Percentiles rank a stretch among this genome's conserved stretches.
phyloP scores from a whole-genome alignment of 164 flowering plant genomes.

The Berberis thunbergii region DNA sequence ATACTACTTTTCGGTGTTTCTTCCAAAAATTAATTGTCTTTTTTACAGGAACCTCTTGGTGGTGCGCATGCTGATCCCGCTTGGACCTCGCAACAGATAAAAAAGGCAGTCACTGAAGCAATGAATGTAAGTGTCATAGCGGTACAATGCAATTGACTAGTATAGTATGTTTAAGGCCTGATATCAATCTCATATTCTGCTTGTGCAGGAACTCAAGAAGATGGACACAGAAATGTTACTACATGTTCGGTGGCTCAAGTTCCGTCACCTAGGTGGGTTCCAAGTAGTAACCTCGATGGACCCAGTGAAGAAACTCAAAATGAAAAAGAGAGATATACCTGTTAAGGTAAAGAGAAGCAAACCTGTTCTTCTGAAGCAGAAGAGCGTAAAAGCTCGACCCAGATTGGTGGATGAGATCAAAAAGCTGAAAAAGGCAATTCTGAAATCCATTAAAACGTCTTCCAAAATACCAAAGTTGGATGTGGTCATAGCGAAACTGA shows the following conservation, averaged over 20 bases:
- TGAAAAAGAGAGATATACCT: constrained; percentile 59
- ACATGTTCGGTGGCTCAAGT: constrained; percentile 58
- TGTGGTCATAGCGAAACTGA: constrained; percentile 51
- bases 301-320: constrained; percentile 46
- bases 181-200: constrained; percentile 2
- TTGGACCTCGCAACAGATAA: constrained; percentile 91
- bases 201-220: constrained; percentile 57
- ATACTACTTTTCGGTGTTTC: background rate
- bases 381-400: constrained; percentile 19
- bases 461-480: constrained; percentile 26
- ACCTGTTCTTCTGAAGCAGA: background rate
- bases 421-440: constrained; percentile 48
- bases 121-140: constrained; percentile 69
- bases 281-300: constrained; percentile 61
- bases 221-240: constrained; percentile 61
- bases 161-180: background rate
- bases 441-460: constrained; percentile 46
- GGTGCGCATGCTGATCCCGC: constrained; percentile 91
- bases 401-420: constrained; percentile 59
- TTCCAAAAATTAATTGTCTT: background rate
- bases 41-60: constrained; percentile 89
- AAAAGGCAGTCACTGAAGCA: constrained; percentile 46
- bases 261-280: constrained; percentile 64
- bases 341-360: constrained; percentile 9
- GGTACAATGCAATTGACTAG: background rate